These are phyloP conservation scores for Diaporthe nobilis DNA, from an alignment of 2,329 filamentous ascomycete genomes.

Conservation along the genomic window DNA sequence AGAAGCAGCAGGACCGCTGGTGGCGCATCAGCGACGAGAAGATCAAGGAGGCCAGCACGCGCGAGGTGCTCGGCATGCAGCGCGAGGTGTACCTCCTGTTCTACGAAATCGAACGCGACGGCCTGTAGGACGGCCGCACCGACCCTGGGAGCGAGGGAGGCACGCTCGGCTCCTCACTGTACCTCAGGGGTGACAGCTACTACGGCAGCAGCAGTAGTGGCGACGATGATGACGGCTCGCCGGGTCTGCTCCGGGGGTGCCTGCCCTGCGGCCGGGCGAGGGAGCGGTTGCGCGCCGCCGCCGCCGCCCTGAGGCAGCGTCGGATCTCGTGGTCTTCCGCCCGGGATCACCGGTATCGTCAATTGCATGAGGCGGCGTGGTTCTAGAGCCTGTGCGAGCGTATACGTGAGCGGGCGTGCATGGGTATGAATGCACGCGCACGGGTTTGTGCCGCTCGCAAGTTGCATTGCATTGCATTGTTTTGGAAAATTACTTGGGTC, in stretches of 20 bases:
- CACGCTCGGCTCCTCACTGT: constrained; percentile 28
- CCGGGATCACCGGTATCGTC: constrained; percentile 22
- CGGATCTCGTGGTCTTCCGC: constrained; percentile 27
- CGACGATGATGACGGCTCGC: neutral
- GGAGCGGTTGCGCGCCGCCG: neutral
- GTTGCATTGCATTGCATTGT: constrained; percentile 11
- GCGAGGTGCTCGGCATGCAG: constrained; percentile 93
- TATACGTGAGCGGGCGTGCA: neutral
- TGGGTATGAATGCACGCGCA: neutral
- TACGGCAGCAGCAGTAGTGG: neutral
- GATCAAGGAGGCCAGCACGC: constrained; percentile 93
- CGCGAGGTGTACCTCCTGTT: constrained; percentile 96
- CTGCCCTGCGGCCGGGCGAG: neutral
- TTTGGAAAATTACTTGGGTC: constrained; percentile 1
- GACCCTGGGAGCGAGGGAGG: neutral
- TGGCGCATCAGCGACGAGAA: constrained; percentile 99
- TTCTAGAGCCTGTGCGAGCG: neutral
- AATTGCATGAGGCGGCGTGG: constrained; percentile 27
- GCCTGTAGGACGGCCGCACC: constrained; percentile 36
- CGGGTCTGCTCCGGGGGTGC: constrained; percentile 2
- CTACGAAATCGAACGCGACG: constrained; percentile 83
- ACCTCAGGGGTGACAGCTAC: constrained; percentile 12
- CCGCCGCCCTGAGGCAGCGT: neutral
- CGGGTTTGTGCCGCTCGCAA: neutral
- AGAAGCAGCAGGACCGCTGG: constrained; percentile 81